Evolutionary conservation across 371 early-diverging fungal species (phyloP), one percentile per base, ranked within the genome.

Genomic region (Mortierella sp.): DNA sequence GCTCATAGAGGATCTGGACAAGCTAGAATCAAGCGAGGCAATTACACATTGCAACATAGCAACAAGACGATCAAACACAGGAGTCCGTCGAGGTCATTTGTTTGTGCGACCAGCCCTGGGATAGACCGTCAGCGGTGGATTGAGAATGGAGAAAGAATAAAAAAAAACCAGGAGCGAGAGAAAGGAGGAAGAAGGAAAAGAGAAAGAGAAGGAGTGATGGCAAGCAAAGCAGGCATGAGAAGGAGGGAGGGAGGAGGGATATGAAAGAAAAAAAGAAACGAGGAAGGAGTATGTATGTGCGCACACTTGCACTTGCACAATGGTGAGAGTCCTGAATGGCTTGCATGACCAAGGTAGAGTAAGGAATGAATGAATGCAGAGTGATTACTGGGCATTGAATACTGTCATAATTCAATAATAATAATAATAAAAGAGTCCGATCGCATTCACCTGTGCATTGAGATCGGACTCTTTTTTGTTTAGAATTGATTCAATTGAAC

Each of bases 81-180:
- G 40, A 34, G 67, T 9, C 24, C 67, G 40, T 24, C 67, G 24
- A 24, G 24, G 21, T 37, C 67, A 67, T 37, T 37, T 21, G 67
- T 67, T 40, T 67, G 67, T 67, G 67, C 67, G 67, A 67, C 67
- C 67, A 21, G 24, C 37, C 40, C 37, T 24, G n/a, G n/a, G 34
- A 11, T 40, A 40, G 40, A 21, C 43, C 67, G 24, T 40, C 67
- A 24, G 24, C 24, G 11, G 43, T 40, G 24, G 24, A 24, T 40
- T 37, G 67, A 24, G 37, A 67, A 10, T 19, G 37, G 19, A 61
- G 34, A 61, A 11, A n/a, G 26, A 57, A 31, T 6, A 16, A 19
- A 21, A 54, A n/a, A n/a, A 24, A 54, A 6, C 0, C 61, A 61
- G 34, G 10, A 26, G 57, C 1, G 11, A 57, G 11, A 0, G 26